These are phyloP conservation scores for Flammula alnicola DNA, from an alignment of 1,284 basidiomycete genomes.

Conservation along the genomic window DNA sequence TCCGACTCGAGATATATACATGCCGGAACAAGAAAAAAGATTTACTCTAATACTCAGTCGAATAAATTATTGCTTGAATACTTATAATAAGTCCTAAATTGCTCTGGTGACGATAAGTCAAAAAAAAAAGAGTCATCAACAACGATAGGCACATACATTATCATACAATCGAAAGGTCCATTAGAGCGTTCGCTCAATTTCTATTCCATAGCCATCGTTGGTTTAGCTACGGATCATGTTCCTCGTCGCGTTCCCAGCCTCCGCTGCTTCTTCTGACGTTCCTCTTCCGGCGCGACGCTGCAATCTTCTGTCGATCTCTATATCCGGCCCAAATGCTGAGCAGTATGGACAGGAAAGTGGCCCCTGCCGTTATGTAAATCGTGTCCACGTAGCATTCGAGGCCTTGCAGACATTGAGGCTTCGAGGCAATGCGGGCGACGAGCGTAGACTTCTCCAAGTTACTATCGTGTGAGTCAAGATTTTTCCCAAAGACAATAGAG, in stretches of 20 bases:
- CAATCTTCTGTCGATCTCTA: slow-evolving; percentile 45
- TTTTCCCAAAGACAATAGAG: slow-evolving; percentile 81
- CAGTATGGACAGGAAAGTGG: slow-evolving; percentile 50
- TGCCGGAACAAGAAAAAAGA: too few species aligned
- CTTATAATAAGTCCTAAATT: too few species aligned
- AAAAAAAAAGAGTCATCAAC: too few species aligned
- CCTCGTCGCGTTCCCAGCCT: slow-evolving; percentile 4
- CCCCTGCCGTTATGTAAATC: slow-evolving; percentile 52
- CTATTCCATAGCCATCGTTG: too few species aligned
- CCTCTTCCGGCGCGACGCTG: slow-evolving; percentile 10
- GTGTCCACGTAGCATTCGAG: slow-evolving; percentile 56
- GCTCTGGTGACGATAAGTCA: too few species aligned
- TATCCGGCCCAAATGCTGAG: slow-evolving; percentile 54
- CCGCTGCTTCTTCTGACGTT: neutral
- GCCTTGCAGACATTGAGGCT: slow-evolving; percentile 52
- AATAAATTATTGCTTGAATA: too few species aligned
- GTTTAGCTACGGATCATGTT: neutral
- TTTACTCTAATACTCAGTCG: too few species aligned
- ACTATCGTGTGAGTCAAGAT: slow-evolving; percentile 73
- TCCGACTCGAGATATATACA: too few species aligned
- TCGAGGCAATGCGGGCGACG: slow-evolving; percentile 1
- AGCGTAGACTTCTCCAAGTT: neutral
- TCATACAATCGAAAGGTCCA: too few species aligned
- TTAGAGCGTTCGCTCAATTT: too few species aligned
- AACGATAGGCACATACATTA: too few species aligned